Conservation (phyloP, 805 yeast genomes). For the Saccharomycopsis sp. region DNA sequence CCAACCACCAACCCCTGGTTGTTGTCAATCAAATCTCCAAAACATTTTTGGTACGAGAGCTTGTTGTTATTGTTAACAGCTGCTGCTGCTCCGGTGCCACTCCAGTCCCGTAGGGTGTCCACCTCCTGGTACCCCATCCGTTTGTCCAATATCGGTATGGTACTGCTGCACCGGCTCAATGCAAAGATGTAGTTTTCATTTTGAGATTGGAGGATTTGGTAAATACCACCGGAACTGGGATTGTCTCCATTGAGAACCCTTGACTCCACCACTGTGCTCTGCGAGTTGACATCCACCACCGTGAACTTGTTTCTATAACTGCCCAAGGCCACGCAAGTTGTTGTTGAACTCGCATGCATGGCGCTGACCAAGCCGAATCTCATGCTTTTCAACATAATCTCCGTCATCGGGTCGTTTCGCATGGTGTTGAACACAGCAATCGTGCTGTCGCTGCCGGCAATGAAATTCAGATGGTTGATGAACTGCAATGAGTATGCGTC, state of each 20-base stretch:
- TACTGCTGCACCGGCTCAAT: slow-evolving; percentile 26
- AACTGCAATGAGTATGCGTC: slow-evolving; percentile 27
- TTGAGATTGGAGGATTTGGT: slow-evolving; percentile 29
- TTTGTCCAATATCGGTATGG: slow-evolving; percentile 29
- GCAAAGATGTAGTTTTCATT: slow-evolving; percentile 32
- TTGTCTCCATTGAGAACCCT: slow-evolving; percentile 8
- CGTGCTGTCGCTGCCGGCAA: slow-evolving; percentile 28
- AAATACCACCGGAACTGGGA: slow-evolving; percentile 27
- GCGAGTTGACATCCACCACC: slow-evolving; percentile 23
- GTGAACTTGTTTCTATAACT: slow-evolving; percentile 27
- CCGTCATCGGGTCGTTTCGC: slow-evolving; percentile 23
- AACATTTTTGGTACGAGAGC: slow-evolving; percentile 23
- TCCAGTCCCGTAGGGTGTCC: slow-evolving; percentile 11
- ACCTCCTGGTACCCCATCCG: slow-evolving; percentile 26
- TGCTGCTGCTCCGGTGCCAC: too few species aligned
- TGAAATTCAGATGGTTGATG: slow-evolving; percentile 22
- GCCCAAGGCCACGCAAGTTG: slow-evolving; percentile 27
- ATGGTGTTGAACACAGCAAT: slow-evolving; percentile 28
- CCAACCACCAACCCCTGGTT: slow-evolving; percentile 28
- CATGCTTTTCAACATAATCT: neutral
- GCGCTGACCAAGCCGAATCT: slow-evolving; percentile 23
- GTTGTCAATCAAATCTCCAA: slow-evolving; percentile 22
- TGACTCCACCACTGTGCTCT: neutral
- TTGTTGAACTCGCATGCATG: slow-evolving; percentile 19
- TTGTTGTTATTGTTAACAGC: neutral